Evolutionary conservation across 2,329 filamentous ascomycete genomes (phyloP), one percentile per base, ranked within the genome.

Genomic region (Clonostachys byssicola): DNA sequence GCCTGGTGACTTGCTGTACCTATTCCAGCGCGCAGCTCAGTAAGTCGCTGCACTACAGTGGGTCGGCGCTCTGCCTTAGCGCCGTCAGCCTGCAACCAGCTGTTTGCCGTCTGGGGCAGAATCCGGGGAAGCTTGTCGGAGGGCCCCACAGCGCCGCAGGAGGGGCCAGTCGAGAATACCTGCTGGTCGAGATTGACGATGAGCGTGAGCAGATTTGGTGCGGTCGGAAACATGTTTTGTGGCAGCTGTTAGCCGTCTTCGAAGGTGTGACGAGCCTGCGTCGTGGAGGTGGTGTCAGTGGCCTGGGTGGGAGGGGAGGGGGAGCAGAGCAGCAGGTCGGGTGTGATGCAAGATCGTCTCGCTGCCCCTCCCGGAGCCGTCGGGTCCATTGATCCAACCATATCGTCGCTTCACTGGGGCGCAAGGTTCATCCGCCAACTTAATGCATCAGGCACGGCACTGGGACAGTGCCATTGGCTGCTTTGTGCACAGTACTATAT

Each of bases 121-220:
- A 64, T 60, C 57, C 58, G 61, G 61, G 61, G 63, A 63, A 64
- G 60, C 60, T 60, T 60, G 60, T 59, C 52, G 23, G 13, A 3
- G 16, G 57, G 51, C 43, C 60, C 60, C 62, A 60, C 34, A 16
- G 47, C 54, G 58, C 59, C 56, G 55, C 50, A 52, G 50, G 33
- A 18, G 16, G 20, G 16, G 23, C 16, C 12, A 40, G 10, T 23
- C 16, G 20, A 12, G 4, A 20, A 34, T 42, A 5, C 16, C 20
- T 12, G 7, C 12, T 45, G 17, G 12, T 13, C 12, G 35, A 33
- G 18, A 39, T 45, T 39, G 34, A 20, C 17, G 14, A 12, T 14
- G n/a, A 33, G 39, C 17, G 34, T 33, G 30, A 17, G 43, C 33
- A 23, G 16, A 36, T 45, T 45, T 10, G 30, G 14, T 35, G 43